Conservation (phyloP, 2,329 filamentous ascomycete species). For the Lachnellula arida region DNA sequence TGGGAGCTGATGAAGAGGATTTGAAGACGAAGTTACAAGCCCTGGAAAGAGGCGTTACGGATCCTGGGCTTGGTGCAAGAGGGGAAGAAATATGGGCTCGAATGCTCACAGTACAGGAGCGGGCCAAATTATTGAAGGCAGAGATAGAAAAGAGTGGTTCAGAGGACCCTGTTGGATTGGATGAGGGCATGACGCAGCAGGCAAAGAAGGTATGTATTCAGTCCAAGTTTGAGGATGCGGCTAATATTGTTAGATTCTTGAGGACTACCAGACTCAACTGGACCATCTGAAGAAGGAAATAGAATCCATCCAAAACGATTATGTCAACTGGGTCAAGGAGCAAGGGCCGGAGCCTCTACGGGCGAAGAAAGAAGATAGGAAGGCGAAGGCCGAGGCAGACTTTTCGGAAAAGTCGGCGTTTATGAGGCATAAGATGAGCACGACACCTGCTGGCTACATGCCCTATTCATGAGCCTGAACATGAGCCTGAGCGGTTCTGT, state of each 20-base stretch:
- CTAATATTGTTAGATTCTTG: slow-evolving; percentile 55
- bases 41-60: slow-evolving; percentile 65
- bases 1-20: slow-evolving; percentile 75
- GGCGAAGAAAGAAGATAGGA: slow-evolving; percentile 12
- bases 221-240: slow-evolving; percentile 5
- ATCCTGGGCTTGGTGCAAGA: slow-evolving; percentile 68
- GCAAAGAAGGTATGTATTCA: slow-evolving; percentile 62
- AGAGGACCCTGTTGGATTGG: slow-evolving; percentile 52
- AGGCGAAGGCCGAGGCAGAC: slow-evolving; percentile 3
- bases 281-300: slow-evolving; percentile 66
- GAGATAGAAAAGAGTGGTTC: slow-evolving; percentile 66
- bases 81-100: slow-evolving; percentile 85
- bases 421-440: slow-evolving; percentile 7
- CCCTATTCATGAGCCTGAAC: slow-evolving; percentile 3
- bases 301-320: slow-evolving; percentile 48
- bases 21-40: slow-evolving; percentile 65
- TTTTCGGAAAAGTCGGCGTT: slow-evolving; percentile 1
- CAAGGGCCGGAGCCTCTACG: slow-evolving; percentile 23
- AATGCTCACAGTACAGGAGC: slow-evolving; percentile 68
- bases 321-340: slow-evolving; percentile 46
- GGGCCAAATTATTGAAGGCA: slow-evolving; percentile 66
- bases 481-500: not conserved
- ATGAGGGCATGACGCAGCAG: slow-evolving; percentile 65
- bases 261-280: slow-evolving; percentile 78
- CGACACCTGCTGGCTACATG: slow-evolving; percentile 2